Evolutionary conservation across 768 basidiomycete genomes (phyloP).

Genomic region (Termitomyces titanicus): DNA sequence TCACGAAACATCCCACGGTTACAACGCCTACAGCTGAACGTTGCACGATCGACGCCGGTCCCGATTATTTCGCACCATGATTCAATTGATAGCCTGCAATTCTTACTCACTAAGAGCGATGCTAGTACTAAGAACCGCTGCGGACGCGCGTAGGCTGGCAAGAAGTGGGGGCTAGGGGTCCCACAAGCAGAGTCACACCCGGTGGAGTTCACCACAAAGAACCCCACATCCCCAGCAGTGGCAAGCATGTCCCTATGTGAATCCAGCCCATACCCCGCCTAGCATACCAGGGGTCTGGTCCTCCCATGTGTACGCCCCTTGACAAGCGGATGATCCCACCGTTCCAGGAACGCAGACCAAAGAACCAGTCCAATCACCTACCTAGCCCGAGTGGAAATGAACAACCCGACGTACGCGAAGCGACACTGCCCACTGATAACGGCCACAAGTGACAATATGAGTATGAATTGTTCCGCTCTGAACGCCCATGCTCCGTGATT

Average conservation of each 20-base stretch:
- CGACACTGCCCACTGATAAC: not conserved
- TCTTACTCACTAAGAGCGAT: not conserved
- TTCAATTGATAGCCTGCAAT: not conserved
- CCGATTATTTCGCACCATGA: conserved; percentile 5
- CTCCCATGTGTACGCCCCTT: not conserved
- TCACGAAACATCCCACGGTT: too few species aligned
- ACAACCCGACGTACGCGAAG: not conserved
- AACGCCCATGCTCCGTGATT: not conserved
- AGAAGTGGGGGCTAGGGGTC: not conserved
- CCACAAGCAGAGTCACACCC: not conserved
- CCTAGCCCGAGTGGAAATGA: not conserved
- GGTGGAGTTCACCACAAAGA: not conserved
- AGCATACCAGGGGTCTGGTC: not conserved
- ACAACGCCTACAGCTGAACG: not conserved
- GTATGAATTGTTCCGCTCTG: not conserved
- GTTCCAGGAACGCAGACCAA: not conserved
- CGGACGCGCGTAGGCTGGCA: not conserved
- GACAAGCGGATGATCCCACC: not conserved
- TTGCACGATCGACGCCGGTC: conserved; percentile 1
- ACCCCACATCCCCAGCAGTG: not conserved
- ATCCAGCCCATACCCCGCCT: not conserved
- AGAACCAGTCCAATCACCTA: not conserved
- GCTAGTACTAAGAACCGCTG: not conserved
- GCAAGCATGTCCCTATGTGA: not conserved
- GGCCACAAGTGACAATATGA: too few species aligned